Evolutionary conservation across 2,329 filamentous ascomycete genomes (phyloP).

Genomic region (Phialemoniopsis sp.): DNA sequence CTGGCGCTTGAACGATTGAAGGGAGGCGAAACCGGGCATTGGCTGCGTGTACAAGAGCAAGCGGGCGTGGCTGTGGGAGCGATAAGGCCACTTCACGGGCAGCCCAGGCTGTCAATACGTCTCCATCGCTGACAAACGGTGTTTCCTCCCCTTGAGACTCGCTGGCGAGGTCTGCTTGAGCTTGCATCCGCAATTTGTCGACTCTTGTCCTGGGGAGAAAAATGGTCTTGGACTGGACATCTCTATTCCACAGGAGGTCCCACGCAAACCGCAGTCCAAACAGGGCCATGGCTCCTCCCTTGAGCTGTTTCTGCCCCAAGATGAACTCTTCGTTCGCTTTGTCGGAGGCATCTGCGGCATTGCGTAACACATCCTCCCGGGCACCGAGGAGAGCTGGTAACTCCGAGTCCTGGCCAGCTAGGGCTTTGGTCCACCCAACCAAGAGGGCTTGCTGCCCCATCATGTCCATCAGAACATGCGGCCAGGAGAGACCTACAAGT

Average conservation of each 20-base stretch:
- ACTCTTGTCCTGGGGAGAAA: constrained; percentile 27
- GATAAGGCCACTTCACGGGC: constrained; percentile 12
- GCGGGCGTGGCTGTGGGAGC: constrained; percentile 11
- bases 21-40: constrained; percentile 20
- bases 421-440: constrained; percentile 36
- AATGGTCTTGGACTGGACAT: constrained; percentile 26
- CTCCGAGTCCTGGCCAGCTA: constrained; percentile 33
- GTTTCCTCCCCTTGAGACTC: constrained; percentile 7
- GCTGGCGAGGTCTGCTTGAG: constrained; percentile 18
- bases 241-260: constrained; percentile 19
- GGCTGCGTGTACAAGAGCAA: constrained; percentile 17
- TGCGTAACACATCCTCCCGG: constrained; percentile 25
- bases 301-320: constrained; percentile 12
- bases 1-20: constrained; percentile 8
- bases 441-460: constrained; percentile 36
- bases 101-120: constrained; percentile 36
- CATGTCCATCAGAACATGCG: constrained; percentile 41
- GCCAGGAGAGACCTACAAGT: constrained; percentile 36
- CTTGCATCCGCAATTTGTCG: constrained; percentile 18
- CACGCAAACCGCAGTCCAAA: constrained; percentile 26
- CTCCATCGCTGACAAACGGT: constrained; percentile 37
- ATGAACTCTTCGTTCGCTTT: constrained; percentile 12
- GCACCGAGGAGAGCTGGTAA: constrained; percentile 26
- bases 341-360: constrained; percentile 8
- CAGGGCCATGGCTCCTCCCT: constrained; percentile 15